Percentiles rank a stretch among this genome's conserved stretches.
These are phyloP conservation scores for Conidiobolus incongruus DNA, from an alignment of 371 early-diverging fungal genomes.

Conservation along the genomic window DNA sequence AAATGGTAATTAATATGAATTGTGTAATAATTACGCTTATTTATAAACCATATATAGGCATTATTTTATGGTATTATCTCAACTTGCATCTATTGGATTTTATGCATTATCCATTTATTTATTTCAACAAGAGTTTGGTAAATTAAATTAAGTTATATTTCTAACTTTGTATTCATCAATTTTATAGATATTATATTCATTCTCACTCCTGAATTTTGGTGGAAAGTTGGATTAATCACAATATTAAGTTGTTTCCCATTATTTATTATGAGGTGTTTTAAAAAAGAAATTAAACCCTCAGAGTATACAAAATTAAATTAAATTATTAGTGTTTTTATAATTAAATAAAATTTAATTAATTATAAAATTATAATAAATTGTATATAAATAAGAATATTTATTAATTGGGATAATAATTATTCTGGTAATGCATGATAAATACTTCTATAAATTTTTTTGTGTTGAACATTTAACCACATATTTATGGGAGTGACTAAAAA, in stretches of 20 bases:
- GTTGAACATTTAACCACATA: too few species aligned
- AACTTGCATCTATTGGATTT: conserved; percentile 52
- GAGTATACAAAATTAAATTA: conserved; percentile 39
- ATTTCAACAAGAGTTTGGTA: conserved; percentile 78
- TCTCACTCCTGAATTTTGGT: conserved; percentile 51
- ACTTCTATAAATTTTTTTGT: too few species aligned
- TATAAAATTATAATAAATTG: too few species aligned
- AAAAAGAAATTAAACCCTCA: conserved; percentile 50
- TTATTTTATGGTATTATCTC: conserved; percentile 60
- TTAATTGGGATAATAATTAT: too few species aligned
- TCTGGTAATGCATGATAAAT: too few species aligned
- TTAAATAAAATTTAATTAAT: not conserved
- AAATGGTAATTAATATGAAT: conserved; percentile 34
- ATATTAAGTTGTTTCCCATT: conserved; percentile 68
- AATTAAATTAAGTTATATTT: conserved; percentile 3
- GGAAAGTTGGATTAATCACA: conserved; percentile 82
- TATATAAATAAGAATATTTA: too few species aligned
- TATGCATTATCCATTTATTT: conserved; percentile 77
- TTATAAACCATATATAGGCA: not conserved
- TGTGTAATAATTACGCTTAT: not conserved
- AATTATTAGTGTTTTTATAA: not conserved
- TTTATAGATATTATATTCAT: conserved; percentile 60
- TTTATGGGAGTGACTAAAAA: too few species aligned
- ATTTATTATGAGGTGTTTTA: conserved; percentile 43
- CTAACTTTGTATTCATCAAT: not conserved